These are phyloP conservation scores for Globisporangium cystogenes DNA, from an alignment of 352 stramenopile genomes.

Conservation along the genomic window DNA sequence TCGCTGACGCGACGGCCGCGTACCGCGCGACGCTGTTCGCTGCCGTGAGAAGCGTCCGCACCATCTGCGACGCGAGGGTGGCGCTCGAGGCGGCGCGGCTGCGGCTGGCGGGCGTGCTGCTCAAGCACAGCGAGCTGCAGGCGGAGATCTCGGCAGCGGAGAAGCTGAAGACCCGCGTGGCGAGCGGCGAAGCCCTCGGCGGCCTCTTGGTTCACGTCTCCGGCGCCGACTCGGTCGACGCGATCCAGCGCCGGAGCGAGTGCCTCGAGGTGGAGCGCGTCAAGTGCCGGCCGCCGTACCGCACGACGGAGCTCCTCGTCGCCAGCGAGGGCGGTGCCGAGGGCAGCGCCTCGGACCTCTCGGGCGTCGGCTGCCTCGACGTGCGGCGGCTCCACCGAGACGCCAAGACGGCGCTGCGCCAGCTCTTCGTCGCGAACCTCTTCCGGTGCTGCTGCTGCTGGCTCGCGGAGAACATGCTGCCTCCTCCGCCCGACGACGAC, in stretches of 20 bases:
- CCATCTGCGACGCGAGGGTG: constrained; percentile 27
- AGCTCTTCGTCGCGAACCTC: constrained; percentile 49
- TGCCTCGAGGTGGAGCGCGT: constrained; percentile 16
- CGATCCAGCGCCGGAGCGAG: constrained; percentile 2
- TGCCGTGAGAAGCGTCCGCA: constrained; percentile 7
- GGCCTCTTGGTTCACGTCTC: neutral
- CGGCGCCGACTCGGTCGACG: neutral
- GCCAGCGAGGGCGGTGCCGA: neutral
- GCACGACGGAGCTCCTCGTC: constrained; percentile 4
- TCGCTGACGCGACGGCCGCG: constrained; percentile 18
- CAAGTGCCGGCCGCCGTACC: constrained; percentile 18
- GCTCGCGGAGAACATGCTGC: constrained; percentile 47
- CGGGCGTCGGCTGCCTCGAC: neutral
- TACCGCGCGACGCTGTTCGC: constrained; percentile 27
- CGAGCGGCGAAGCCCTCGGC: neutral
- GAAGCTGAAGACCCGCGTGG: constrained; percentile 14
- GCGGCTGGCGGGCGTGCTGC: constrained; percentile 20
- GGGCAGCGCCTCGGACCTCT: neutral
- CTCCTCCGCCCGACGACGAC: constrained; percentile 4
- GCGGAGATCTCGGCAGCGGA: constrained; percentile 14
- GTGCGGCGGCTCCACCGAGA: constrained; percentile 31
- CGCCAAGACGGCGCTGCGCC: constrained; percentile 27
- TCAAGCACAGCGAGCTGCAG: constrained; percentile 33
- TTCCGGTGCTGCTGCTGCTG: constrained; percentile 59
- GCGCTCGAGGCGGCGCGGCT: constrained; percentile 28